Base-by-base conservation (phyloP, 139 green algal genomes). In the Dunaliella sp. region DNA sequence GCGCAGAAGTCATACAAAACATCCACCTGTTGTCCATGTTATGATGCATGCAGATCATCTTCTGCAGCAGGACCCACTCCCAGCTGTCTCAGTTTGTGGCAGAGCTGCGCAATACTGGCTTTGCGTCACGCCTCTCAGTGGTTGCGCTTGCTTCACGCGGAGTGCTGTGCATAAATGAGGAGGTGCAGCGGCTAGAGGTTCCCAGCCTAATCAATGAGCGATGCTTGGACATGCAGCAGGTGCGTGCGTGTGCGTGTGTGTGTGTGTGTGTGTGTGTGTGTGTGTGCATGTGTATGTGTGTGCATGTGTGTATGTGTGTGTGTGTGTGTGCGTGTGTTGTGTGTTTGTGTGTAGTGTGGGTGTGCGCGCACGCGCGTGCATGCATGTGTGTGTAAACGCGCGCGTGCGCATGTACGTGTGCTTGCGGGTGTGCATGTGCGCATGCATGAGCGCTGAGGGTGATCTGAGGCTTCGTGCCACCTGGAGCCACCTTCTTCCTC, bases 11-110 rank as follows among this genome's bases (percentile, higher is more conserved):
- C n/a, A n/a, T n/a, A n/a, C n/a, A n/a, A n/a, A n/a, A n/a, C n/a
- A n/a, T n/a, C n/a, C n/a, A n/a, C n/a, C n/a, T n/a, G n/a, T 75
- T 31, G 37, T 25, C 22, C 16, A 83, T 82, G 59, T n/a, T 76
- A 24, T 81, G 3, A 76, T 34, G 38, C 2, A 38, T 36, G 34
- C 95, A 98, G 93, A 88, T 99, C 0, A 97, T 98, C 85, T 98
- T 98, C 89, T 96, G 93, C 88, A 97, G 92, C 91, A 87, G 97
- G 24, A 99, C 97, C 7, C 97, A 99, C 91, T 98, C 95, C 30
- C 97, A 99, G 93, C 94, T 99, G 34, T 94, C 92, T n/a, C 97
- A 99, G 85, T 95, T 97, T 90, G 91, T 96, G 73, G 87, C 88
- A 0, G 96, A 98, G 92, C 90, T 98, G 32, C 79, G 88, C 28